Evolutionary conservation across 2,329 filamentous ascomycete species (phyloP), one percentile per base, ranked within the genome.

Genomic region (Ophiostoma triangulosporum): DNA sequence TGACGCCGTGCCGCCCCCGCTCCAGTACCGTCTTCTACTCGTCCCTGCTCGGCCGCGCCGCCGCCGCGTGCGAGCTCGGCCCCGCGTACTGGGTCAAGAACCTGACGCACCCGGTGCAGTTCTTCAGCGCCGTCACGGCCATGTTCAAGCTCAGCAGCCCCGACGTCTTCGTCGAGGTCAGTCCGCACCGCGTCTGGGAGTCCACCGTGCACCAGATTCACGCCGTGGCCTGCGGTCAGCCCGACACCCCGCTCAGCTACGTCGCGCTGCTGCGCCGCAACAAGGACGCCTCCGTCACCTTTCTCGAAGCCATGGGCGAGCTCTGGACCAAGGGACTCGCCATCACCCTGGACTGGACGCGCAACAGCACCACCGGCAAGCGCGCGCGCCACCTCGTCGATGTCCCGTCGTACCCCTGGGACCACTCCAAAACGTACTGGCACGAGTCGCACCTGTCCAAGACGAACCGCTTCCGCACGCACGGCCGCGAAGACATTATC

Each of bases 351-450:
- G 33, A 56, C 20, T 60, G 57, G 59, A 3, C 31, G 2, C 22
- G 51, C 14, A 38, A 9, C 11, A 48, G 29, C 17, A 6, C 46
- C 5, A 12, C 9, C 6, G 46, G 46, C 9, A 32, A 12, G n/a
- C 27, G 20, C n/a, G 27, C 46, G 11, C 46, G 54, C 0, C 58
- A 58, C 56, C 58, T 71, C 7, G 57, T 62, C 2, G 65, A 70
- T 48, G 61, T 68, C 1, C 70, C 71, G 0, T 57, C 64, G 1
- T 74, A 73, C 52, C 64, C 69, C 0, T 74, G 69, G 60, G 65
- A 72, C 48, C 68, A 69, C 38, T 64, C 65, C 4, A 62, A 61
- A 2, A 60, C 32, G 0, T 69, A 68, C 57, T 73, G 70, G 70
- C 48, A 60, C 8, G 70, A 73, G 26, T 62, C 65, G 5, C 62